Evolutionary conservation across 495 filamentous ascomycete genomes (phyloP), one percentile per base, ranked within the genome.

Genomic region (Tetracladium setigerum): DNA sequence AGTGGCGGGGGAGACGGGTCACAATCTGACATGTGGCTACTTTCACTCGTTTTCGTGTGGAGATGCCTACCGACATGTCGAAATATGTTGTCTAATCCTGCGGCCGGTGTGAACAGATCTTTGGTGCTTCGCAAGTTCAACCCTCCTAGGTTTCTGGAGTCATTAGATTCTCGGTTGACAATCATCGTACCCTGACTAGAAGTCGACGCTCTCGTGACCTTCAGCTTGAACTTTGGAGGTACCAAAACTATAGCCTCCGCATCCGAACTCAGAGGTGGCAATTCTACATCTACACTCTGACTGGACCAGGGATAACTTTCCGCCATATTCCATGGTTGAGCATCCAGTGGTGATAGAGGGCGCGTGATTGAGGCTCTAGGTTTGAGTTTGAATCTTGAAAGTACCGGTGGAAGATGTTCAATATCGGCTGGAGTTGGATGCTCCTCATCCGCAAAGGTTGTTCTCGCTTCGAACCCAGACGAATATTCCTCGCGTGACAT

Each of bases 221-320:
- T 70, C 37, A 70, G 27, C 38, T 52, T 64, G 22, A 70, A 62
- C 33, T 55, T 68, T 8, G 62, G 61, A 30, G 36, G 44, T 22
- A 53, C 44, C 5, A 38, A 9, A 6, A 19, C 30, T 18, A 1
- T 30, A 5, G 30, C 15, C 9, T 39, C 36, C 1, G 49, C 45
- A 4, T 36, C 18, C 14, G 17, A n/a, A 1, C 30, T 33, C 1
- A 38, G 18, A 14, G 19, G 14, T 33, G 41, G 54, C 14, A 52
- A 19, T 7, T 33, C 22, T 30, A 45, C 14, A 31, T 18, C 36
- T 11, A 32, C 38, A 27, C 5, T 17, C n/a, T 49, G 43, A 12
- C 30, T 50, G 13, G 53, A 45, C 46, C 40, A 52, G 9, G 54
- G 44, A 30, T 52, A 53, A 27, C 17, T 50, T 18, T 50, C 48